Evolutionary conservation across 768 basidiomycete species (phyloP).

Genomic region (Rhodotorula babjevae): DNA sequence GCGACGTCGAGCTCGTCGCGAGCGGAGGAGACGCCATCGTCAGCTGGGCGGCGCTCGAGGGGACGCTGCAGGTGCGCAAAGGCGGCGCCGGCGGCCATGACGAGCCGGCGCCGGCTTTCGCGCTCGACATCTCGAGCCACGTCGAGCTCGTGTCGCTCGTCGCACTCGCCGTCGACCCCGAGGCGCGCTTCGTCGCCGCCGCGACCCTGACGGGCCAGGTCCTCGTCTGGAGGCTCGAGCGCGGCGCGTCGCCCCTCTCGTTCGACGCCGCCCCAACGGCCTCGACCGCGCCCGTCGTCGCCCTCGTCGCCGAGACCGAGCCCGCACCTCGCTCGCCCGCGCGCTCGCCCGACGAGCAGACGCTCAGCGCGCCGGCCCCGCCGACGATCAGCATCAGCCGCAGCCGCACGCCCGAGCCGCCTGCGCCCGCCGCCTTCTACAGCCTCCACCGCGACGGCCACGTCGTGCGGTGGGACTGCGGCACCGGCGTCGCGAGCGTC

Average conservation of each 20-base stretch:
- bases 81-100: constrained; percentile 53
- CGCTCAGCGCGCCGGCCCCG: constrained; percentile 42
- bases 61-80: constrained; percentile 57
- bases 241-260: constrained; percentile 24
- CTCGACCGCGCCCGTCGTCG: background rate
- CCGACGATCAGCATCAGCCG: constrained; percentile 4
- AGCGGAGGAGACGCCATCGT: constrained; percentile 63
- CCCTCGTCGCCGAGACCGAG: background rate
- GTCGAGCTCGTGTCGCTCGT: constrained; percentile 54
- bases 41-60: constrained; percentile 66
- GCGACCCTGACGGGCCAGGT: constrained; percentile 67
- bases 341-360: constrained; percentile 7
- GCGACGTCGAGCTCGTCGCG: constrained; percentile 76
- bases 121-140: constrained; percentile 54
- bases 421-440: constrained; percentile 44
- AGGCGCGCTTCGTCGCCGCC: constrained; percentile 62
- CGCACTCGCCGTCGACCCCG: constrained; percentile 60
- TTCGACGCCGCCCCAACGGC: background rate
- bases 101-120: constrained; percentile 52
- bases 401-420: background rate
- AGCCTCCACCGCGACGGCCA: constrained; percentile 58
- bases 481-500: background rate
- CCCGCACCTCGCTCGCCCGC: background rate
- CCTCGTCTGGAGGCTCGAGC: constrained; percentile 58
- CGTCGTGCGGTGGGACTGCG: constrained; percentile 57